Evolutionary conservation across 768 basidiomycete genomes (phyloP).

Genomic region (Mycena pura): DNA sequence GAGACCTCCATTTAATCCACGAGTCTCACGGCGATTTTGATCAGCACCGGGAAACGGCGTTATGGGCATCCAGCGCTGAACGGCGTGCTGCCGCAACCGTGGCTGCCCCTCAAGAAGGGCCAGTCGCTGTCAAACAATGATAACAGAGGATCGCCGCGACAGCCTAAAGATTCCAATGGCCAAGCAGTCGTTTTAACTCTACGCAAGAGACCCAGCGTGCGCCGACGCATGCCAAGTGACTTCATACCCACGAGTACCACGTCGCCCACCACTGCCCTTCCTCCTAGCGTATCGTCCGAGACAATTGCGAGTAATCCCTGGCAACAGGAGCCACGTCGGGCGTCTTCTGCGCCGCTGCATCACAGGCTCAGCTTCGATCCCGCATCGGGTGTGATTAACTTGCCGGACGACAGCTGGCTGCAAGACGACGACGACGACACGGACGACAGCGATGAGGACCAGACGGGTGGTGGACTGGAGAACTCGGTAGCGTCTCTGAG

Average conservation of each 20-base stretch:
- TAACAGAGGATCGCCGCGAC: constrained; percentile 43
- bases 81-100: constrained; percentile 92
- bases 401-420: constrained; percentile 79
- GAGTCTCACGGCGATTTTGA: constrained; percentile 14
- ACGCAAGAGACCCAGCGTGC: constrained; percentile 69
- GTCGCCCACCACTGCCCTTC: constrained; percentile 26
- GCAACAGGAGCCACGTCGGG: constrained; percentile 61
- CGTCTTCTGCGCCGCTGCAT: constrained; percentile 40
- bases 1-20: neutral
- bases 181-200: constrained; percentile 85
- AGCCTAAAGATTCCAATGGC: constrained; percentile 45
- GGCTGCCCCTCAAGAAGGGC: constrained; percentile 90
- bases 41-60: constrained; percentile 89
- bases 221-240: constrained; percentile 41
- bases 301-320: constrained; percentile 58
- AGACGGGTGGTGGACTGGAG: constrained; percentile 35
- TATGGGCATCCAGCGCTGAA: constrained; percentile 96
- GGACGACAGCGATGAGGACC: constrained; percentile 51
- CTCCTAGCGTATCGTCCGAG: constrained; percentile 31
- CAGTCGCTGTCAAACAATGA: constrained; percentile 74
- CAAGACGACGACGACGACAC: constrained; percentile 58
- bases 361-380: constrained; percentile 86
- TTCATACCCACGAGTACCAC: constrained; percentile 26
- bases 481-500: constrained; percentile 33
- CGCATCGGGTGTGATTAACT: constrained; percentile 86